These are phyloP conservation scores for Saitozyma podzolica DNA, from an alignment of 768 basidiomycete species.

Conservation along the genomic window DNA sequence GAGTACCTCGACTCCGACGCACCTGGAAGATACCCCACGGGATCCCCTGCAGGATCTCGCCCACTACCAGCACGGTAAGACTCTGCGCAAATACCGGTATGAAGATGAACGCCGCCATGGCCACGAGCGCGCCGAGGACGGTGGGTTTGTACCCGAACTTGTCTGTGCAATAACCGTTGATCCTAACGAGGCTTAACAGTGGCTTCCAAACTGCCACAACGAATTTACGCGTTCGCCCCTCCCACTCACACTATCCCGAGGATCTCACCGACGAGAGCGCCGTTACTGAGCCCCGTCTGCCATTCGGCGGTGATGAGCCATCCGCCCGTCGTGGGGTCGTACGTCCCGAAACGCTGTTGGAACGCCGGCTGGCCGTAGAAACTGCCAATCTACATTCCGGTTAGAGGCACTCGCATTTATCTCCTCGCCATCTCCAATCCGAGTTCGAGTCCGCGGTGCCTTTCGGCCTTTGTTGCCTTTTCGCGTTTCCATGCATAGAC, in stretches of 20 bases:
- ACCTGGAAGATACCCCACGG: slow-evolving; percentile 48
- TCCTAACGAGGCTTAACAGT: not conserved
- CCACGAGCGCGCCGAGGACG: slow-evolving; percentile 12
- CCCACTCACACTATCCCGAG: slow-evolving; percentile 13
- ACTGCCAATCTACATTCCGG: slow-evolving; percentile 6
- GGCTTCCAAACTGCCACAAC: too few relatives aligned
- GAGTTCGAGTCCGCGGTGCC: too few relatives aligned
- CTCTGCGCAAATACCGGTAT: slow-evolving; percentile 13
- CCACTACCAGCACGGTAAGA: slow-evolving; percentile 18
- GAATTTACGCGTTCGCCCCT: too few relatives aligned
- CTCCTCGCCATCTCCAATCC: too few relatives aligned
- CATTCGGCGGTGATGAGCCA: slow-evolving; percentile 19
- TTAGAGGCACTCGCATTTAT: not conserved
- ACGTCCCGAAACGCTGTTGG: slow-evolving; percentile 19
- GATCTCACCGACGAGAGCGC: slow-evolving; percentile 16
- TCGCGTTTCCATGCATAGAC: too few relatives aligned
- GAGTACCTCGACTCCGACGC: slow-evolving; percentile 21
- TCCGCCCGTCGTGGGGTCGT: slow-evolving; percentile 10
- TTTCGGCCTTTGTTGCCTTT: too few relatives aligned
- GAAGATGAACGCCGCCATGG: slow-evolving; percentile 19
- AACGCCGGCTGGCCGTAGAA: slow-evolving; percentile 29
- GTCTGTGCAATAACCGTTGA: slow-evolving; percentile 35
- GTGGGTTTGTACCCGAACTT: slow-evolving; percentile 23
- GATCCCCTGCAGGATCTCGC: slow-evolving; percentile 39
- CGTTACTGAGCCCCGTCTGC: slow-evolving; percentile 23